Base-by-base conservation (phyloP, 306 rosid genomes). In the Phaseolus lunatus region DNA sequence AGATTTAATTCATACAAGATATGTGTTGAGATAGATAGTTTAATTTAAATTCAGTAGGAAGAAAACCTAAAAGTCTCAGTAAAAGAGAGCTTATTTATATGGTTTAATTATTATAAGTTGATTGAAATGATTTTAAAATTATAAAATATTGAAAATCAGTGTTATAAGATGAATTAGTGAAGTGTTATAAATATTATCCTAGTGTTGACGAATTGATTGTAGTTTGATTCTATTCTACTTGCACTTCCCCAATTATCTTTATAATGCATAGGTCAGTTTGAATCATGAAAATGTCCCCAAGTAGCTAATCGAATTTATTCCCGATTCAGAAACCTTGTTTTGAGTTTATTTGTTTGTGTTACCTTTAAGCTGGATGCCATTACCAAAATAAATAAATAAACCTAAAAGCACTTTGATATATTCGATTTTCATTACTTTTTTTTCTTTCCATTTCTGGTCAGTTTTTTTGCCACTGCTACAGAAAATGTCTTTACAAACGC, bases 401-500 rank as follows among this genome's bases (percentile, higher is more conserved):
- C 15, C 16, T 31, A 61, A 61, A 29, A 61, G 7, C 59, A 59
- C 39, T n/a, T 59, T 75, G 22, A 45, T 75, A 45, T 75, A 10
- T 47, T 26, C 11, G 10, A 16, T 44, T 59, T 43, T 44, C 11
- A 20, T 31, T 10, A 33, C 0, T 29, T 22, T 54, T 29, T 75
- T 26, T 5, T 26, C 59, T 62, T n/a, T 37, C 0, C 33, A 56
- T 73, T 61, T 56, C 5, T 35, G 29, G 64, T 79, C 61, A 29
- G 26, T 12, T 26, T 41, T 72, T 39, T 45, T 19, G 7, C 56
- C 53, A 12, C 33, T 50, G 47, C 57, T 8, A 62, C 49, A 63
- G 83, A 67, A 62, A 45, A 37, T 80, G 77, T 57, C 85, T 70
- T 83, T 78, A 54, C 33, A 35, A 59, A 84, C 78, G 69, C 47